Base-by-base conservation (phyloP, 2,329 filamentous ascomycete genomes). In the Remersonia thermophila region DNA sequence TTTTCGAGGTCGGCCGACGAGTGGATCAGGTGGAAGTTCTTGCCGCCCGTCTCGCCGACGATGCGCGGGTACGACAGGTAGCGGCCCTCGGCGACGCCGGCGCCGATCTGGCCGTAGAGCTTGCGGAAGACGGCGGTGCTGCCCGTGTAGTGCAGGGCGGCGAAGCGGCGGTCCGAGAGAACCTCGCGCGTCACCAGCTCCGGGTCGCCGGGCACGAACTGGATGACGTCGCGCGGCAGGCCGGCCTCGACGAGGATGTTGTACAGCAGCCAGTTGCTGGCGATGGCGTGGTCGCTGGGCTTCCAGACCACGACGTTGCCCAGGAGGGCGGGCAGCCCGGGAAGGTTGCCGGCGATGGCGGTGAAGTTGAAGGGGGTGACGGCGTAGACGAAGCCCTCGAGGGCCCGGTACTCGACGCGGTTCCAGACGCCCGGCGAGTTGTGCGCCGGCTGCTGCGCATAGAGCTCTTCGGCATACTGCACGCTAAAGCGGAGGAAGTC, bases 281-380 rank as follows among this genome's bases (percentile, higher is more conserved):
- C 80, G 44, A 95, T 82, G 27, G 87, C 83, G 12, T 69, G 80
- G 48, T 89, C 84, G 11, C 83, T 91, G n/a, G 87, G 87, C 69
- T 96, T 96, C 87, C 87, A 96, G 32, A 96, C 64, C 4, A 94
- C 85, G 2, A 95, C 89, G 58, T 96, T 96, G 40, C 87, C 87
- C 67, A 95, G 78, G 37, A 95, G 65, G 1, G 85, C 86, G 11
- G 89, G 86, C 1, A 83, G 80, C 32, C 76, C 80, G 12, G 82
- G 75, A 29, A 96, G 68, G 62, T 94, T 95, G 38, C 80, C 89
- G 9, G 78, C 86, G 50, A 96, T 93, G 44, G 87, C 87, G 15
- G 87, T 95, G 63, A 96, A 96, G 67, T 96, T 96, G 72, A 95
- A 96, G 30, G 87, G 87, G 41, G 80, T 84, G 50, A 95, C 77